Evolutionary conservation across 1,284 basidiomycete genomes (phyloP).

Genomic region (Leccinum laetum): DNA sequence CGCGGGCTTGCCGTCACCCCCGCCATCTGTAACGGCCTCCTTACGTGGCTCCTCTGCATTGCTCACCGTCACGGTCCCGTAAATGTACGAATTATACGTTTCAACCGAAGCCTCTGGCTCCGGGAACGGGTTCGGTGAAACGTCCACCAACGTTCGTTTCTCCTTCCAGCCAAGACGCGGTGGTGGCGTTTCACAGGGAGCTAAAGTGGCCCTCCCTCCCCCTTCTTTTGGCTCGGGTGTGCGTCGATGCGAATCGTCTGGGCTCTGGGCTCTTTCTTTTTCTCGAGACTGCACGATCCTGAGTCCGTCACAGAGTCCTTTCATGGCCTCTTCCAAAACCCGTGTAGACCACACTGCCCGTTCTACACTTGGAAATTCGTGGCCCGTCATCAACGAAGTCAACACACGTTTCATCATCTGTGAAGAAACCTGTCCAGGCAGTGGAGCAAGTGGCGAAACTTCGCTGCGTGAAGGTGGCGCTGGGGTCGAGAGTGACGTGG

Average conservation of each 20-base stretch:
- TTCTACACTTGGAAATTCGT: slow-evolving; percentile 75
- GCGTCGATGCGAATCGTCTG: slow-evolving; percentile 26
- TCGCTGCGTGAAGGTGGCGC: slow-evolving; percentile 21
- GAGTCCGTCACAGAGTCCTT: slow-evolving; percentile 69
- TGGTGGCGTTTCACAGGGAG: slow-evolving; percentile 51
- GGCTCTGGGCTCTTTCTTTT: slow-evolving; percentile 14
- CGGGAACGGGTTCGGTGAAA: slow-evolving; percentile 64
- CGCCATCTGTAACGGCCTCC: slow-evolving; percentile 13
- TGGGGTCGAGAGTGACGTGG: slow-evolving; percentile 36
- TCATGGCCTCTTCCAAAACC: slow-evolving; percentile 65
- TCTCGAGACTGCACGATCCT: slow-evolving; percentile 27
- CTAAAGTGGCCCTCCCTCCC: slow-evolving; percentile 22
- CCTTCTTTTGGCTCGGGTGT: slow-evolving; percentile 38
- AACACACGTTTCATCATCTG: slow-evolving; percentile 71
- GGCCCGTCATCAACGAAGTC: slow-evolving; percentile 64
- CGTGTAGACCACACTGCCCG: slow-evolving; percentile 68
- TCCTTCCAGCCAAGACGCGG: slow-evolving; percentile 29
- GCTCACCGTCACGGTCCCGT: slow-evolving; percentile 50
- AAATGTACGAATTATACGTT: slow-evolving; percentile 58
- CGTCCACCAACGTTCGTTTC: slow-evolving; percentile 38
- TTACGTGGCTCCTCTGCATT: slow-evolving; percentile 41
- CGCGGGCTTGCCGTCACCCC: slow-evolving; percentile 19
- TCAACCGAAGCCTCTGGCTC: slow-evolving; percentile 61
- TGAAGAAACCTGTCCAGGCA: slow-evolving; percentile 60
- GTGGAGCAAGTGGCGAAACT: slow-evolving; percentile 47